Percentiles rank a stretch among this genome's conserved stretches.
Conservation (phyloP, 2,329 filamentous ascomycete genomes). For the Setomelanomma holmii region DNA sequence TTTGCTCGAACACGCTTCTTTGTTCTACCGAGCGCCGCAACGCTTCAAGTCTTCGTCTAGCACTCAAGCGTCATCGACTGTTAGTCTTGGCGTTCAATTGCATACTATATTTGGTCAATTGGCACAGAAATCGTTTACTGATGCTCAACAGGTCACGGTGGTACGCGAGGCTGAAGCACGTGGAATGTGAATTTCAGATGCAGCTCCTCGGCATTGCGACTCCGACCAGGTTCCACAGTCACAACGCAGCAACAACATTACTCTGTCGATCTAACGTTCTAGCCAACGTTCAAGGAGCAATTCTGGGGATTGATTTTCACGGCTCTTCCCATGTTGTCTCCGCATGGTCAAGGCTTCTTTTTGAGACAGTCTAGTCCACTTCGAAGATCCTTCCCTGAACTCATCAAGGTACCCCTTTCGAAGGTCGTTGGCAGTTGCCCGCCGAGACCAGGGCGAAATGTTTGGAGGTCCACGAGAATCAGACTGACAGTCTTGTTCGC, state of each 20-base stretch:
- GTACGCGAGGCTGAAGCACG: no score
- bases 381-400: background rate
- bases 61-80: background rate
- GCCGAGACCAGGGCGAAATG: no score
- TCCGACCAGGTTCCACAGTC: no score
- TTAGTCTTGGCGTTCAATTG: background rate
- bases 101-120: constrained; percentile 9
- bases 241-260: background rate
- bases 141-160: no score
- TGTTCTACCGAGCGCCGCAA: constrained; percentile 2
- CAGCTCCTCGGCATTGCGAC: no score
- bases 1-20: background rate
- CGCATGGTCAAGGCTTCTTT: constrained; percentile 6
- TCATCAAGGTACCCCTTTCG: background rate
- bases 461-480: background rate
- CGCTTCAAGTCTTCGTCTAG: constrained; percentile 9
- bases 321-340: constrained; percentile 5
- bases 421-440: background rate
- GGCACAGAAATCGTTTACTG: background rate
- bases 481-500: background rate
- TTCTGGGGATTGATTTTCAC: background rate
- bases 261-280: constrained; percentile 11
- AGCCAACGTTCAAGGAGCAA: constrained; percentile 2
- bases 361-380: constrained; percentile 7
- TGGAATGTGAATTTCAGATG: no score